Evolutionary conservation across 1,284 basidiomycete species (phyloP).

Genomic region (Coniophora puteana): DNA sequence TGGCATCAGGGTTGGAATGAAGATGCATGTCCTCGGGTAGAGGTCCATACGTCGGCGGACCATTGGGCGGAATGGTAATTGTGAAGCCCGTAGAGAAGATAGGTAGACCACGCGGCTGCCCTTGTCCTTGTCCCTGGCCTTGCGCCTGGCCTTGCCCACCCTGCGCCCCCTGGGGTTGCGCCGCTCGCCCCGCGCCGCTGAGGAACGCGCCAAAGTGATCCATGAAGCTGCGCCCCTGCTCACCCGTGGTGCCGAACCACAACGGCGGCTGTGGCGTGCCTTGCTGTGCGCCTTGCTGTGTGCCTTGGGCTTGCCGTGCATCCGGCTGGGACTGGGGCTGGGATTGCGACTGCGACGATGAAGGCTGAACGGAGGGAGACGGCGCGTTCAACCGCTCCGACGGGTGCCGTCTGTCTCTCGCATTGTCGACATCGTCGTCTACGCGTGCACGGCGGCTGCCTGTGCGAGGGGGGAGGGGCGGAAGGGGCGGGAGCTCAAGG

Average conservation of each 20-base stretch:
- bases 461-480: slow-evolving; percentile 19
- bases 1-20: slow-evolving; percentile 7
- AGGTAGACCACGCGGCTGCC: slow-evolving; percentile 20
- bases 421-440: slow-evolving; percentile 51
- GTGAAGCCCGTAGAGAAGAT: slow-evolving; percentile 26
- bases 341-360: slow-evolving; percentile 7
- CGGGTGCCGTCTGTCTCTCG: slow-evolving; percentile 56
- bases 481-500: too few relatives aligned
- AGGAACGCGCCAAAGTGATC: too few relatives aligned
- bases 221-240: too few relatives aligned
- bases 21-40: too few relatives aligned
- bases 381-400: slow-evolving; percentile 42
- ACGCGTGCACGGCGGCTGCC: slow-evolving; percentile 44
- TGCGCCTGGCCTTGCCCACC: too few relatives aligned
- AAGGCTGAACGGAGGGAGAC: slow-evolving; percentile 16
- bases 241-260: too few relatives aligned
- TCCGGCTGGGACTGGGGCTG: not conserved
- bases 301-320: too few relatives aligned
- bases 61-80: slow-evolving; percentile 28
- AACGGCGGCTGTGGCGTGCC: too few relatives aligned
- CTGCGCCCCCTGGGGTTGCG: slow-evolving; percentile 15
- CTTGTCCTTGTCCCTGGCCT: not conserved
- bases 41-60: too few relatives aligned
- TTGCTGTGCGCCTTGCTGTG: too few relatives aligned
- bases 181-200: too few relatives aligned